Conservation (phyloP, 176 grass and related monocot species). For the Triticum aestivum region IWGSC_CS_RefSeq_v2.1 NC_057811.1:128312315-128312814, state of each 20-base stretch:
- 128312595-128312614: not conserved
- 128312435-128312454: too few relatives aligned
- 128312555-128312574: slow-evolving; percentile 30
- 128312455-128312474: too few relatives aligned
- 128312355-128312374: slow-evolving; percentile 7
- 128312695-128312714: slow-evolving; percentile 47
- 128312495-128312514: slow-evolving; percentile 35
- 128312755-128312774: slow-evolving; percentile 29
- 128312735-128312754: slow-evolving; percentile 35
- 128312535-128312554: slow-evolving; percentile 31
- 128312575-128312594: slow-evolving; percentile 44
- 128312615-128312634: slow-evolving; percentile 57
- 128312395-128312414: too few relatives aligned
- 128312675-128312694: slow-evolving; percentile 55
- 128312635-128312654: slow-evolving; percentile 50
- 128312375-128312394: slow-evolving; percentile 37
- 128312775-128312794: slow-evolving; percentile 31
- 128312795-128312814: slow-evolving; percentile 52
- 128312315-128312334: slow-evolving; percentile 56
- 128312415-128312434: too few relatives aligned
- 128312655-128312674: slow-evolving; percentile 64
- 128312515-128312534: slow-evolving; percentile 13
- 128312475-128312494: slow-evolving; percentile 25
- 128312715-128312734: slow-evolving; percentile 55
- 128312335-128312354: slow-evolving; percentile 52